phyloP scores from a whole-genome alignment of 495 filamentous ascomycete genomes.

The Neurospora sp. region DNA sequence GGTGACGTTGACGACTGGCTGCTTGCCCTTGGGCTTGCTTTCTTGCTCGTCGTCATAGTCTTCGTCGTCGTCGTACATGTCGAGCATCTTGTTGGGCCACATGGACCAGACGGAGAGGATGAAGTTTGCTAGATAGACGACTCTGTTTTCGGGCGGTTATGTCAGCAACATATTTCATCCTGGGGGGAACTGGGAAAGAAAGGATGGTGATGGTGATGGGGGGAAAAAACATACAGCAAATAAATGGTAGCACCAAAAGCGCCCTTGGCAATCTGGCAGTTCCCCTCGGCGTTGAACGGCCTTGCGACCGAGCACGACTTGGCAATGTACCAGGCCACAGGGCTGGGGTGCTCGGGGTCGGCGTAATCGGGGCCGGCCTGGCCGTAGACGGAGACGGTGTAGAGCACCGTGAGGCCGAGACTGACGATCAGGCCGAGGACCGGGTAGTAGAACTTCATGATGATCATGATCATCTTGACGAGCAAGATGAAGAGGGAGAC shows the following conservation, averaged over 20 bases:
- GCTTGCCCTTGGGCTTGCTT: background rate
- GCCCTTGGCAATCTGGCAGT: conserved; percentile 68
- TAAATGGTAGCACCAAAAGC: conserved; percentile 61
- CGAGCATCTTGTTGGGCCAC: conserved; percentile 41
- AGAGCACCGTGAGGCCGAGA: conserved; percentile 50
- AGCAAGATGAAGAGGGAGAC: conserved; percentile 61
- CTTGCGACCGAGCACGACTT: conserved; percentile 61
- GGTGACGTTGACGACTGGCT: conserved; percentile 1
- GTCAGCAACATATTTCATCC: background rate
- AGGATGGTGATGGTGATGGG: background rate
- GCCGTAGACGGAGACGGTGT: conserved; percentile 53
- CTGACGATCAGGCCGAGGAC: conserved; percentile 53
- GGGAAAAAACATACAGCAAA: conserved; percentile 51
- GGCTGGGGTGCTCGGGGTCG: conserved; percentile 58
- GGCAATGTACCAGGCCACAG: conserved; percentile 73
- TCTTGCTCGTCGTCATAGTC: conserved; percentile 26
- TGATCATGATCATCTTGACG: conserved; percentile 53
- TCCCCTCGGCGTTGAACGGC: conserved; percentile 43
- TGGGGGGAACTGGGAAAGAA: background rate
- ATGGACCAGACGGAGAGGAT: conserved; percentile 50
- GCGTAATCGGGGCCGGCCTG: conserved; percentile 75
- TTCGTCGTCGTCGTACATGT: conserved; percentile 28
- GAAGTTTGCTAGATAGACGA: conserved; percentile 47
- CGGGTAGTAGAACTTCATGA: conserved; percentile 65
- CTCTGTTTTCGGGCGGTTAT: conserved; percentile 20